These are phyloP conservation scores for Amaranthus palmeri DNA, from an alignment of 148 eudicot species.

Conservation along the genomic window DNA sequence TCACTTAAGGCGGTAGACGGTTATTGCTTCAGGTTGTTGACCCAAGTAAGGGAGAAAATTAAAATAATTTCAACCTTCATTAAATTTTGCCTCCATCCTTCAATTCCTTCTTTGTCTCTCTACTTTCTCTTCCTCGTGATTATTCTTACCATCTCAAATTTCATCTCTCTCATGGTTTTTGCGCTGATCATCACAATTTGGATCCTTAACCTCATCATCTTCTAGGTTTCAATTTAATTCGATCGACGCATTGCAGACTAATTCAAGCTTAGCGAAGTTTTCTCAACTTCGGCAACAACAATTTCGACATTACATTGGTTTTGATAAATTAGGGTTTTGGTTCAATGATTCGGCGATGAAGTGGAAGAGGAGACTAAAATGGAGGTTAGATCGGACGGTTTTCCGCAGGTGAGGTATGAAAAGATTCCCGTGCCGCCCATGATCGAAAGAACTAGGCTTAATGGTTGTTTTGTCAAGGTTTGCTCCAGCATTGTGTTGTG, in stretches of 20 bases:
- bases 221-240: conserved; percentile 21
- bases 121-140: not conserved
- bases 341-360: conserved; percentile 48
- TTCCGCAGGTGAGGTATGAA: conserved; percentile 43
- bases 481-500: conserved; percentile 84
- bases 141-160: not conserved
- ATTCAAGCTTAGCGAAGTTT: not conserved
- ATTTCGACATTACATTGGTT: not conserved
- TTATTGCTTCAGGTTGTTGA: too few species aligned
- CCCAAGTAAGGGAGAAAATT: too few species aligned
- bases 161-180: conserved; percentile 18
- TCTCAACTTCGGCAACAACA: not conserved
- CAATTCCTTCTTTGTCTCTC: not conserved
- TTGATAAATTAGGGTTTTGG: too few species aligned
- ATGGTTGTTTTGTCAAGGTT: conserved; percentile 81
- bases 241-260: not conserved
- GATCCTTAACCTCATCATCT: not conserved
- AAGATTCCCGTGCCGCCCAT: conserved; percentile 40
- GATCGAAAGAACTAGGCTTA: conserved; percentile 61
- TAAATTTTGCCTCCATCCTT: not conserved
- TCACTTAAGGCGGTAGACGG: too few species aligned
- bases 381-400: conserved; percentile 78
- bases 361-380: conserved; percentile 39
- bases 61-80: not conserved
- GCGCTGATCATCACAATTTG: conserved; percentile 16